Evolutionary conservation across 441 rosid species (phyloP), one percentile per base, ranked within the genome.

Genomic region (Pelargonium citronellum): DNA sequence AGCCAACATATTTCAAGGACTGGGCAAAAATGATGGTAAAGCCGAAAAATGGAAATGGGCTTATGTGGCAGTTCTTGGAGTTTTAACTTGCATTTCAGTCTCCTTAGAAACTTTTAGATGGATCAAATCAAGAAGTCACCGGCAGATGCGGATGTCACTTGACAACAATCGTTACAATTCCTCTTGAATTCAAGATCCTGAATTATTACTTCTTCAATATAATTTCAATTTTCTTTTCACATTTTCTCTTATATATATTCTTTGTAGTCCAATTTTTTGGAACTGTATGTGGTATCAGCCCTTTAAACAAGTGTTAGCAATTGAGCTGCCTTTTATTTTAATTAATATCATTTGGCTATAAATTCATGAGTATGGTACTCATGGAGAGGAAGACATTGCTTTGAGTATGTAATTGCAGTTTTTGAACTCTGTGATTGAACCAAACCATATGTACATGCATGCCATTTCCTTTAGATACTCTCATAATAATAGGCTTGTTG

Each of bases 401-500:
- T 72, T 87, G 69, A 78, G 75, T 58, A 49, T 84, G 74, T 86
- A 83, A 67, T 66, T 64, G 0, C 82, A 84, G 77, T 79, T 87
- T 78, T 85, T 84, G 63, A 73, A 57, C 12, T 72, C 82, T 37
- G 90, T 88, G 30, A 67, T 79, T 69, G 62, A 74, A 75, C 90
- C 87, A 17, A 86, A 87, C 68, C 79, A 79, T 16, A 83, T 84
- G n/a, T n/a, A n/a, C n/a, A n/a, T n/a, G n/a, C n/a, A n/a, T n/a
- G n/a, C 47, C 68, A 86, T 55, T 81, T 86, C 75, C 86, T 87
- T 17, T 82, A 88, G 11, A 69, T 78, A 64, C 87, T 84, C 68
- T 83, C 87, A 85, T 73, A 90, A 86, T 71, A 79, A 76, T 7
- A 87, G 90, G 69, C 76, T 87, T 75, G 84, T 87, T 44, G 64